These are phyloP conservation scores for Lentinula novae-zelandiae DNA, from an alignment of 1,284 basidiomycete genomes.

Conservation along the genomic window DNA sequence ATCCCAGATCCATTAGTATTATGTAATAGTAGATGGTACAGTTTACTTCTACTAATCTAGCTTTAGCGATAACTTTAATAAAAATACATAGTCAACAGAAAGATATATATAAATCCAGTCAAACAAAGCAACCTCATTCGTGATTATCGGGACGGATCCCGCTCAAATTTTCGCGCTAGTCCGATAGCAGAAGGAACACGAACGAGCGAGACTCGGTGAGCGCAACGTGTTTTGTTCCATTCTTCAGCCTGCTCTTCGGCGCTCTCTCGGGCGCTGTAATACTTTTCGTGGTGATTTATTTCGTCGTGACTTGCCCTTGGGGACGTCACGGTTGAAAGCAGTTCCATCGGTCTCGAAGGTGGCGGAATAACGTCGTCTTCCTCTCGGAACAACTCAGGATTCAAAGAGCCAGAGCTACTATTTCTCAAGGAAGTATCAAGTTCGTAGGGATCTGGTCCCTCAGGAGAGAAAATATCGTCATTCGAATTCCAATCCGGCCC, in stretches of 20 bases:
- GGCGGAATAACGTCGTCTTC: neutral
- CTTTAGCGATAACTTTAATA: neutral
- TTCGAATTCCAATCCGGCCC: slow-evolving; percentile 21
- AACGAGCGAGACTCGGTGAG: slow-evolving; percentile 79
- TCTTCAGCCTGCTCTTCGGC: slow-evolving; percentile 71
- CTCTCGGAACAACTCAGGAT: slow-evolving; percentile 19
- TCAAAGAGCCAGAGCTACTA: slow-evolving; percentile 22
- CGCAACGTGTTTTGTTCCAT: slow-evolving; percentile 81
- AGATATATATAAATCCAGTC: neutral
- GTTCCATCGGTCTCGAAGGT: neutral
- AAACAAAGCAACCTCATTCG: neutral
- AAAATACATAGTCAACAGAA: neutral
- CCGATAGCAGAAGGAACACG: slow-evolving; percentile 59
- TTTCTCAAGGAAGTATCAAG: slow-evolving; percentile 36
- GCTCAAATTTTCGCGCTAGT: slow-evolving; percentile 26
- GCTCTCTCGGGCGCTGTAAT: slow-evolving; percentile 39
- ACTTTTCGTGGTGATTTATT: slow-evolving; percentile 38
- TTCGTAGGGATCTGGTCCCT: slow-evolving; percentile 24
- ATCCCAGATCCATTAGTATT: neutral
- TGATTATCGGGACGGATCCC: slow-evolving; percentile 4
- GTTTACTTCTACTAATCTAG: neutral
- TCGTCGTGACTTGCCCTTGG: slow-evolving; percentile 21
- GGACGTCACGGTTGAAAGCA: slow-evolving; percentile 13
- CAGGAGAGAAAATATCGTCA: slow-evolving; percentile 29
- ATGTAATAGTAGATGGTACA: neutral